Evolutionary conservation across 2,329 filamentous ascomycete genomes (phyloP), one percentile per base, ranked within the genome.

Genomic region (Trichoderma sp.): DNA sequence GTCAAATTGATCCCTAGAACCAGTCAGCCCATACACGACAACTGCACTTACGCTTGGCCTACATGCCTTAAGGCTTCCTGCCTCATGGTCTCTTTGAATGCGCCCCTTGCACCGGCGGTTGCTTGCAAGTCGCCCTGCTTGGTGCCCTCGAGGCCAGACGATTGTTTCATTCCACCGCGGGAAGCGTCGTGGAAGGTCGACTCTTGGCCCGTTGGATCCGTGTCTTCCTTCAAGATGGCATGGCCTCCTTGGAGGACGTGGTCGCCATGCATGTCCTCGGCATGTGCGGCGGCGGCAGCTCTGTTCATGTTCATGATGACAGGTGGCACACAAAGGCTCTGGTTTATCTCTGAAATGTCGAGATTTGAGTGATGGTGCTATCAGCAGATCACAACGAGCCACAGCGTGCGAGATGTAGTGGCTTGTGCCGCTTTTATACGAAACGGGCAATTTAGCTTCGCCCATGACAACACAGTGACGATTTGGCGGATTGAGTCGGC

Each of bases 391-490:
- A 18, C 3, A 16, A 13, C 11, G 10, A 49, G 21, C 46, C 8
- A 21, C 46, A 24, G 11, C 39, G 18, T n/a, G 7, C 46, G n/a
- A 49, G 24, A 5, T 21, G 46, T 2, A 18, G 8, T 21, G 21
- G 28, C n/a, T 14, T 8, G 60, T 54, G 49, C 60, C 46, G 46
- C 60, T 54, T 59, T 51, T 64, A 64, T 64, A 54, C 16, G 10
- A 21, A 54, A 37, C n/a, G 30, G 43, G 16, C 18, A 26, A 13
- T 54, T 54, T 64, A 64, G 49, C 46, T 64, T 64, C 52, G 46
- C 16, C 5, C 5, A 64, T 64, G 60, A 64, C 60, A 52, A 24
- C 60, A 64, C 49, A 21, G 60, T 64, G 60, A 64, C 60, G 60
- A 64, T 39, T 64, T 30, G 28, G 11, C 7, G 2, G 18, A 8